Evolutionary conservation across 805 yeast genomes (phyloP).

Genomic region (Diddensiella santjacobensis): DNA sequence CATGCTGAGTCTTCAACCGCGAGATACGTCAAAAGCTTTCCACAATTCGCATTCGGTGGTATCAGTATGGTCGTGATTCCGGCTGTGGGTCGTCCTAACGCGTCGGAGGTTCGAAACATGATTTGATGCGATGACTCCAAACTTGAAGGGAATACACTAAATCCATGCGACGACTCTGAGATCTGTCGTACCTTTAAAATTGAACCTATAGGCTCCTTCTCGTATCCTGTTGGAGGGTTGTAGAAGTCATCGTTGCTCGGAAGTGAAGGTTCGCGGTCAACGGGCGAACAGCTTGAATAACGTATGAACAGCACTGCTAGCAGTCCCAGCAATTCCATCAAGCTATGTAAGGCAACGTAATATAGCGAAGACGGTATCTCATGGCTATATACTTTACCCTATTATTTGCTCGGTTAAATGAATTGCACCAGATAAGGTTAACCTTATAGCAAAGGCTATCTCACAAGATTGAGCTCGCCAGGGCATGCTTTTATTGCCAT

Average conservation of each 20-base stretch:
- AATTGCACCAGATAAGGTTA: too few species aligned
- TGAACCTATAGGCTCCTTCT: not conserved
- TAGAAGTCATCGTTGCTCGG: slow-evolving; percentile 3
- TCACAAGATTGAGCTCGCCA: too few species aligned
- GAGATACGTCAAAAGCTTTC: slow-evolving; percentile 24
- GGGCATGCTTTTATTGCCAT: too few species aligned
- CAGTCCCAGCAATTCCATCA: too few species aligned
- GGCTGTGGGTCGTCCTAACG: slow-evolving; percentile 13
- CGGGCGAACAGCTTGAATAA: too few species aligned
- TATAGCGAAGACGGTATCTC: too few species aligned
- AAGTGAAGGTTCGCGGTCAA: too few species aligned
- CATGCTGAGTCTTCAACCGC: slow-evolving; percentile 25
- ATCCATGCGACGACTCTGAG: not conserved
- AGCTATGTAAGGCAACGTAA: too few species aligned
- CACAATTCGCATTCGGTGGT: slow-evolving; percentile 14
- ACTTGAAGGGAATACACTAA: not conserved
- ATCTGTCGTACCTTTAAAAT: not conserved
- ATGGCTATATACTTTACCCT: too few species aligned
- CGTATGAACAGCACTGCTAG: too few species aligned
- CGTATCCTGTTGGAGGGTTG: not conserved
- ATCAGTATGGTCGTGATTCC: slow-evolving; percentile 17
- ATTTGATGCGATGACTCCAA: slow-evolving; percentile 14
- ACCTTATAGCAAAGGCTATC: too few species aligned
- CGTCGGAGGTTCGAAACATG: slow-evolving; percentile 15
- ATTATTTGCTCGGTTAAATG: too few species aligned